Evolutionary conservation across 495 filamentous ascomycete genomes (phyloP).

Genomic region (Diplogelasinospora grovesii): DNA sequence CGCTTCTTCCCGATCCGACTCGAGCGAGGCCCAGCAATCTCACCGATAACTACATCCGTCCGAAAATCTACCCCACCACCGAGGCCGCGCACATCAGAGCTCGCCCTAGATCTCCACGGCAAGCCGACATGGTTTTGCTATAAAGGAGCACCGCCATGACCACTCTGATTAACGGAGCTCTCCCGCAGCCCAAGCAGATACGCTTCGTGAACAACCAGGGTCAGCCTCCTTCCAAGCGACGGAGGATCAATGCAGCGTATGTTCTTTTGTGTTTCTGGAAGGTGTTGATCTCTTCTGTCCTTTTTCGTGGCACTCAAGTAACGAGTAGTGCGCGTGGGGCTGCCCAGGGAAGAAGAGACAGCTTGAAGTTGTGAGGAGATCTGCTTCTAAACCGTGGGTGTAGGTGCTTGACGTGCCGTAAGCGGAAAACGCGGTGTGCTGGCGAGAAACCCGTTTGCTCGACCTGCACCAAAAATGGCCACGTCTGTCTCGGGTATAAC

Average conservation of each 20-base stretch:
- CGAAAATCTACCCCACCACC: slow-evolving; percentile 5
- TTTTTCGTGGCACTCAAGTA: neutral
- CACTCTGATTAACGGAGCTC: slow-evolving; percentile 32
- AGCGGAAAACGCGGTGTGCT: slow-evolving; percentile 76
- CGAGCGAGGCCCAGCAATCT: neutral
- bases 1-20: neutral
- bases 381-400: slow-evolving; percentile 21
- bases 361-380: slow-evolving; percentile 4
- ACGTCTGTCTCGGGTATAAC: slow-evolving; percentile 62
- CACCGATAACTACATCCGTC: slow-evolving; percentile 1
- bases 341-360: slow-evolving; percentile 12
- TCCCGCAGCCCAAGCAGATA: slow-evolving; percentile 51
- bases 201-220: slow-evolving; percentile 79
- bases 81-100: slow-evolving; percentile 9
- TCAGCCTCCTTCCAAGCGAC: slow-evolving; percentile 71
- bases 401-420: slow-evolving; percentile 73
- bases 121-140: slow-evolving; percentile 25
- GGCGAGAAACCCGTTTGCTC: slow-evolving; percentile 70
- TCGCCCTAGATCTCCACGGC: slow-evolving; percentile 2
- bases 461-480: slow-evolving; percentile 69
- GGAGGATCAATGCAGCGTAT: slow-evolving; percentile 77
- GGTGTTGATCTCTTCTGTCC: neutral
- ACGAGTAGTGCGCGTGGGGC: slow-evolving; percentile 2
- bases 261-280: slow-evolving; percentile 19
- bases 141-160: slow-evolving; percentile 31